Evolutionary conservation across 129 eudicot genomes (phyloP).

Genomic region (Logfia minima): DNA sequence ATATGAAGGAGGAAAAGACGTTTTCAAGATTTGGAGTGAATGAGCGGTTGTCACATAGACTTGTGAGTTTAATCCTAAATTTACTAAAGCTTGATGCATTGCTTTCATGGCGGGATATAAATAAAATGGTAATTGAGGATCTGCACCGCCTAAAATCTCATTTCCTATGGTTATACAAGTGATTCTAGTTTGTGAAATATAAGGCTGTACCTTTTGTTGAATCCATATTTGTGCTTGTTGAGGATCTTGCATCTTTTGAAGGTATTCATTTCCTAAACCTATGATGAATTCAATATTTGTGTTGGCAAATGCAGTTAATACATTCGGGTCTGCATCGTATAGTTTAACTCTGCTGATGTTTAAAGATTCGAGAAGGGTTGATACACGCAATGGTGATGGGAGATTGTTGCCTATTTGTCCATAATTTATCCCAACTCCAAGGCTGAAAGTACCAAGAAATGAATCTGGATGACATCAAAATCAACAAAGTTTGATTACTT

Average conservation of each 20-base stretch:
- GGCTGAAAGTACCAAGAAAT: constrained; percentile 33
- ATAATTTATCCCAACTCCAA: constrained; percentile 90
- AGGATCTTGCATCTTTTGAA: constrained; percentile 63
- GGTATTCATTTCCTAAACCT: constrained; percentile 77
- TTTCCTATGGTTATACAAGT: constrained; percentile 83
- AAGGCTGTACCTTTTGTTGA: constrained; percentile 70
- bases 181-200: constrained; percentile 68
- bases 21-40: constrained; percentile 61
- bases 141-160: constrained; percentile 63
- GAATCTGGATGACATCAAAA: constrained; percentile 38
- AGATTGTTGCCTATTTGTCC: constrained; percentile 91
- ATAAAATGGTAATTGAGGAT: constrained; percentile 42
- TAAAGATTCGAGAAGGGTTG: constrained; percentile 58
- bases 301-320: constrained; percentile 64
- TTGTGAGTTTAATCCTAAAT: constrained; percentile 58
- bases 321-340: constrained; percentile 86
- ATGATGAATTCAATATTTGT: constrained; percentile 68
- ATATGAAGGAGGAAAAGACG: constrained; percentile 82
- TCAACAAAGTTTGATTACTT: constrained; percentile 18
- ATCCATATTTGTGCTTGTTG: constrained; percentile 73
- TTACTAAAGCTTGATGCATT: constrained; percentile 57
- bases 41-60: constrained; percentile 85
- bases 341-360: constrained; percentile 75
- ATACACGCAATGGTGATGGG: constrained; percentile 72
- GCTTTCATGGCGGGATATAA: constrained; percentile 85